Evolutionary conservation across 2,329 filamentous ascomycete genomes (phyloP).

Genomic region (Monilinia fructicola): DNA sequence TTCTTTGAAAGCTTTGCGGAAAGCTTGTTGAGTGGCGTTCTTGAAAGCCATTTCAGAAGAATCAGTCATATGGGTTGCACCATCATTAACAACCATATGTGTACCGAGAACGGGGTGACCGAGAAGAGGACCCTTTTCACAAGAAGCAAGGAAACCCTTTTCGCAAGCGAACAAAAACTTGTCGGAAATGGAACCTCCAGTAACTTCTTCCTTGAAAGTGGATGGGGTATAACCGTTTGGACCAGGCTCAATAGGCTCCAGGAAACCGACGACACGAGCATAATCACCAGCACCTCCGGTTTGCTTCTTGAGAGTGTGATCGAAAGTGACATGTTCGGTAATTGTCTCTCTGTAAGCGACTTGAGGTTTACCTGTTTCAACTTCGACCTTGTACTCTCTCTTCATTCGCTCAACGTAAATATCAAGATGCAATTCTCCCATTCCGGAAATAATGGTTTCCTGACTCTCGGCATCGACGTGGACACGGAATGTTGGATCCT

Average conservation of each 20-base stretch:
- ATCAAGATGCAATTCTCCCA: slow-evolving; percentile 95
- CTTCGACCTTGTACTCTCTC: slow-evolving; percentile 95
- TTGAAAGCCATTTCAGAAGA: slow-evolving; percentile 97
- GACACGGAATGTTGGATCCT: slow-evolving; percentile 96
- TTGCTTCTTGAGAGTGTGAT: slow-evolving; percentile 93
- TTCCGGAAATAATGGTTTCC: slow-evolving; percentile 96
- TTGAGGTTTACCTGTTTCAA: slow-evolving; percentile 91
- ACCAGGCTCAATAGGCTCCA: slow-evolving; percentile 70
- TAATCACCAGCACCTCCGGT: slow-evolving; percentile 94
- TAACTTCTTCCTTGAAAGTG: slow-evolving; percentile 80
- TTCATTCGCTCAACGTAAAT: slow-evolving; percentile 97
- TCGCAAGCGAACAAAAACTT: slow-evolving; percentile 94
- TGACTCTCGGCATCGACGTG: slow-evolving; percentile 89
- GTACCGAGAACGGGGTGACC: slow-evolving; percentile 91
- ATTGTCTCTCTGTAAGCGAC: slow-evolving; percentile 97
- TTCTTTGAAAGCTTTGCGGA: slow-evolving; percentile 86
- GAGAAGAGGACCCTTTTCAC: slow-evolving; percentile 83
- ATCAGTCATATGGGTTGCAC: slow-evolving; percentile 95
- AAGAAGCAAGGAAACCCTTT: slow-evolving; percentile 86
- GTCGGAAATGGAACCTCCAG: slow-evolving; percentile 88
- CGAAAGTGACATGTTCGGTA: slow-evolving; percentile 75
- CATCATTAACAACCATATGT: slow-evolving; percentile 91
- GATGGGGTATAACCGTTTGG: slow-evolving; percentile 62
- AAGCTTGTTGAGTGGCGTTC: slow-evolving; percentile 90
- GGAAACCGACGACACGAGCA: slow-evolving; percentile 84